Evolutionary conservation across 2,329 filamentous ascomycete genomes (phyloP).

Genomic region (Didymella lethalis): DNA sequence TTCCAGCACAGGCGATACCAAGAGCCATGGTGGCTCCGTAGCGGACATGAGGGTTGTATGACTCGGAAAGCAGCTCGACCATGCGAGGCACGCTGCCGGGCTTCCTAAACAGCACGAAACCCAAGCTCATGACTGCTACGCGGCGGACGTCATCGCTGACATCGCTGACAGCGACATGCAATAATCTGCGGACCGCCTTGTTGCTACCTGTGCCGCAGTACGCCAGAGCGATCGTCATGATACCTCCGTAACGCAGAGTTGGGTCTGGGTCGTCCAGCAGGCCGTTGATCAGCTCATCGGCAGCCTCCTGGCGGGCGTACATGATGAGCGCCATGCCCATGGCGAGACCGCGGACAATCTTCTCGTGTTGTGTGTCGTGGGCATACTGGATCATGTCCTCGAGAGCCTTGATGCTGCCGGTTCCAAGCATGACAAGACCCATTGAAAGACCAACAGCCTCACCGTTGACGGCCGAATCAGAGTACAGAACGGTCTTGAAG

Average conservation of each 20-base stretch:
- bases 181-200: conserved; percentile 94
- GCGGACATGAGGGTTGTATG: conserved; percentile 97
- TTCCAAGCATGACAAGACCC: conserved; percentile 98
- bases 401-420: conserved; percentile 90
- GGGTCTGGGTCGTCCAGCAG: conserved; percentile 93
- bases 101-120: conserved; percentile 98
- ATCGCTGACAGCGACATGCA: conserved; percentile 96
- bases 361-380: conserved; percentile 97
- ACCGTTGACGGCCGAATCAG: conserved; percentile 94
- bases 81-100: conserved; percentile 96
- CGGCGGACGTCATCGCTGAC: conserved; percentile 97
- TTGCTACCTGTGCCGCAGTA: conserved; percentile 98
- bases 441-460: conserved; percentile 95
- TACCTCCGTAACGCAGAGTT: conserved; percentile 92
- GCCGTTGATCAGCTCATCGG: conserved; percentile 92
- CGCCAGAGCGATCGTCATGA: conserved; percentile 97
- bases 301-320: conserved; percentile 94
- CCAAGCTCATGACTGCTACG: conserved; percentile 95
- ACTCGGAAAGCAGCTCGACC: conserved; percentile 97
- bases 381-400: conserved; percentile 98
- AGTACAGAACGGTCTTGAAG: conserved; percentile 86
- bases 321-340: conserved; percentile 98
- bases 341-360: conserved; percentile 94
- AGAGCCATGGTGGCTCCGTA: conserved; percentile 98
- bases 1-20: conserved; percentile 96